Base-by-base conservation (phyloP, 116 monocot genomes). In the Papilionanthe hybrid region DNA sequence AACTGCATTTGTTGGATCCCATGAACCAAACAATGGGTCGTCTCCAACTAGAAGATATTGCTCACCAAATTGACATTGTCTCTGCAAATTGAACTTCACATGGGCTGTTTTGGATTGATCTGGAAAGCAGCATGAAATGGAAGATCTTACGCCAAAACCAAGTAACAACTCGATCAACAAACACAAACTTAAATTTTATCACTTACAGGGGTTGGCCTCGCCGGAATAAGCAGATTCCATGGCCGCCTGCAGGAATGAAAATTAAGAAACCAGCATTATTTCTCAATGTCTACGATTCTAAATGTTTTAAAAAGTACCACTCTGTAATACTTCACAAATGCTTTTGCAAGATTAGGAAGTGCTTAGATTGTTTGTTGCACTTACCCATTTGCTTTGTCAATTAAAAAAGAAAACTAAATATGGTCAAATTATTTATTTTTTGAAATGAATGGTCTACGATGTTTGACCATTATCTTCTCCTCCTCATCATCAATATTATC, bases 1-100 rank as follows among this genome's bases (percentile, higher is more conserved):
- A 73, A 82, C 48, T 9, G 85, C 88, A 32, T 80, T 80, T 11
- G 50, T 42, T 18, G 88, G 88, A 78, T 88, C 82, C 88, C 88
- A 88, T 32, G 78, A 42, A 65, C 88, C 88, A 6, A 85, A 47
- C 29, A 74, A 53, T 19, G 82, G 73, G 28, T 82, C 85, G 29
- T 85, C 85, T 6, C 88, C 88, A 53, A 85, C 80, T 13, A 85
- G 77, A 42, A 68, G 55, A 50, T 82, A 85, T 23, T 78, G 84
- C 78, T 88, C 77, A 4, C 88, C 88, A 67, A 82, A 88, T 73
- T 77, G 32, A 55, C 88, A 88, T 13, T 19, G 28, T 72, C 73
- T 88, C 58, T 78, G 72, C 65, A 88, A 67, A 19, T 85, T 75
- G 75, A 88, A 88, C 74, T 78, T 85, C 42, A 85, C 83, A 50